A percentile compares a stretch with the other conserved stretches of the same genome.
Evolutionary conservation across 352 stramenopile genomes (phyloP).

Genomic region (Pythium monospermum): DNA sequence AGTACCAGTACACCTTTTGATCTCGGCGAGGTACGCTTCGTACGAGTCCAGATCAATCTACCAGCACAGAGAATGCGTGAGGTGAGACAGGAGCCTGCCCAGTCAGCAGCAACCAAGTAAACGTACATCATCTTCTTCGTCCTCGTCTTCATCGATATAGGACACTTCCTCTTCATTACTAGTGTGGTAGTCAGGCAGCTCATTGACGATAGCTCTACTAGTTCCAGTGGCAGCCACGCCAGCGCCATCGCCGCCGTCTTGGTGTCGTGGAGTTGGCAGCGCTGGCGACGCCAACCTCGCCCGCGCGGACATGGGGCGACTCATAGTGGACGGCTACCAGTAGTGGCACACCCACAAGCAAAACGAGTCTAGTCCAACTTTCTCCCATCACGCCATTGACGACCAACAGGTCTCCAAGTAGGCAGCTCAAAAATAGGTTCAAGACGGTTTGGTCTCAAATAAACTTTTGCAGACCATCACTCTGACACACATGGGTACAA

Average conservation of each 20-base stretch:
- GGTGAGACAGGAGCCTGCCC: background rate
- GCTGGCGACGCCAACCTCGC: slow-evolving; percentile 3
- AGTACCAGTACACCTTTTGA: slow-evolving; percentile 33
- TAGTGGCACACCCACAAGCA: background rate
- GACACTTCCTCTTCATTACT: too few species aligned
- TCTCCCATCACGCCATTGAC: too few species aligned
- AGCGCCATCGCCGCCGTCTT: slow-evolving; percentile 4
- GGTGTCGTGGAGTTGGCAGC: background rate
- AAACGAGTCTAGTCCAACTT: background rate
- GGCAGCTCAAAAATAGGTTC: too few species aligned
- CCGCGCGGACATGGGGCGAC: slow-evolving; percentile 11
- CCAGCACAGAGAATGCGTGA: background rate
- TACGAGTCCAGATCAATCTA: slow-evolving; percentile 64
- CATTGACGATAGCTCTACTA: too few species aligned
- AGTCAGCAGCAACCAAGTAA: background rate
- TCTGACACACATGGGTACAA: slow-evolving; percentile 8
- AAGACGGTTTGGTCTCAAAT: too few species aligned
- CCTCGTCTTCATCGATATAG: background rate
- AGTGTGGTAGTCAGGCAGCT: too few species aligned
- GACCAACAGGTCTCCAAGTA: too few species aligned
- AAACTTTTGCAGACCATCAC: background rate
- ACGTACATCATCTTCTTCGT: slow-evolving; percentile 25
- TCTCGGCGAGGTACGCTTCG: slow-evolving; percentile 47
- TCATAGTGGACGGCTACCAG: too few species aligned
- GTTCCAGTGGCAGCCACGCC: too few species aligned